A percentile compares a stretch with the other conserved stretches of the same genome.
Conservation (phyloP, 2,329 filamentous ascomycete genomes). For the Hymenoscyphus linearis region DNA sequence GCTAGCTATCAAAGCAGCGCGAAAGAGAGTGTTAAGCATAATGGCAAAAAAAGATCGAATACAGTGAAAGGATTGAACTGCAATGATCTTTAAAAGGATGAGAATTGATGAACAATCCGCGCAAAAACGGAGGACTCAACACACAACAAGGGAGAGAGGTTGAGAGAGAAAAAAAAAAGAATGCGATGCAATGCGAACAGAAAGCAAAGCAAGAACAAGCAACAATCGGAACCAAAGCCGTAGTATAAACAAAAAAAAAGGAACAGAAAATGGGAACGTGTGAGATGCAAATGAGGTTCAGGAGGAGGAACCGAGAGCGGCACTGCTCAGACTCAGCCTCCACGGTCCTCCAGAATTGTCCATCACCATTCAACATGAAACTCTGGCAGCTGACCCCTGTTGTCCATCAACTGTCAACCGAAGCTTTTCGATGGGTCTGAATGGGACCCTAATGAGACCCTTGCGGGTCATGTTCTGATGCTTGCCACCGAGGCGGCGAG, state of each 20-base stretch:
- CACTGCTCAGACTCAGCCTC: not conserved
- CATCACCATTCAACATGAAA: not conserved
- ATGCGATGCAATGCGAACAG: not conserved
- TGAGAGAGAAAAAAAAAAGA: not conserved
- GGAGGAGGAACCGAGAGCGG: not conserved
- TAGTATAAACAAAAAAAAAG: not conserved
- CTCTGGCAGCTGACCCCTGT: not conserved
- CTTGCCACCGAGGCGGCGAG: not conserved
- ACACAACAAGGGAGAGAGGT: not conserved
- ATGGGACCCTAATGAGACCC: not conserved
- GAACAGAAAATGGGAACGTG: not conserved
- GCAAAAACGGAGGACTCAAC: not conserved
- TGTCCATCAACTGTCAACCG: not conserved
- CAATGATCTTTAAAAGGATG: not conserved
- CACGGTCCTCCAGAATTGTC: not conserved
- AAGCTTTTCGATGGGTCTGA: not conserved
- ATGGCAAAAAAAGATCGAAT: not conserved
- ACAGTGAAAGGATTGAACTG: not conserved
- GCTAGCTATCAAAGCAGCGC: slow-evolving; percentile 12
- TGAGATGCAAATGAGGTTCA: not conserved
- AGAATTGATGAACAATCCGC: not conserved
- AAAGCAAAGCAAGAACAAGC: not conserved
- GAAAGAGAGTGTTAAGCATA: slow-evolving; percentile 17
- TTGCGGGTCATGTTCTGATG: not conserved
- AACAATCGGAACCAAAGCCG: not conserved